phyloP scores from a whole-genome alignment of 441 rosid species.

The Erodium chrysanthum region DNA sequence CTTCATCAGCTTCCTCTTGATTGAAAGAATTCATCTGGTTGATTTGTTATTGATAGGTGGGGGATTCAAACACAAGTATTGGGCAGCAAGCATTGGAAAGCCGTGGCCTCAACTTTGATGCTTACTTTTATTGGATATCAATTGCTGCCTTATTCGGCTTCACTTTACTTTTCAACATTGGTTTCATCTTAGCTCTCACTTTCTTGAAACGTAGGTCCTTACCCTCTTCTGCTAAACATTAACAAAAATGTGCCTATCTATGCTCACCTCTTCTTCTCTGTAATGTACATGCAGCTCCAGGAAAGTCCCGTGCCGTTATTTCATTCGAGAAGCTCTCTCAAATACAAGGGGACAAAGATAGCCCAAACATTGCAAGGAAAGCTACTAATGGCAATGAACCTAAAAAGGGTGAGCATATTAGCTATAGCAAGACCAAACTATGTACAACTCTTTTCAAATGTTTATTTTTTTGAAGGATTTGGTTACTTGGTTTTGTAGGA shows the following conservation, averaged over 20 bases:
- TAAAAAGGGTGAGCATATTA: conserved; percentile 16
- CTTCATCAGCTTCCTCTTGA: neutral
- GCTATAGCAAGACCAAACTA: no score
- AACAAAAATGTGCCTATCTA: no score
- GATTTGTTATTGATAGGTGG: conserved; percentile 17
- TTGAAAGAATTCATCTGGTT: neutral
- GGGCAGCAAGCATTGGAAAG: conserved; percentile 38
- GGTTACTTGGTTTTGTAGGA: conserved; percentile 27
- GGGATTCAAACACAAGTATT: conserved; percentile 26
- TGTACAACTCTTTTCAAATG: no score
- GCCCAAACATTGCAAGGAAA: conserved; percentile 9
- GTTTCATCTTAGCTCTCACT: conserved; percentile 47
- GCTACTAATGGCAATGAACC: conserved; percentile 3
- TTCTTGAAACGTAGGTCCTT: conserved; percentile 38
- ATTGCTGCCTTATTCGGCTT: conserved; percentile 47
- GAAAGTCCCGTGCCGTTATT: conserved; percentile 36
- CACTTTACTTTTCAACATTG: conserved; percentile 37
- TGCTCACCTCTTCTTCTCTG: neutral
- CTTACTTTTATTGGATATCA: conserved; percentile 51
- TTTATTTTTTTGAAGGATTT: neutral
- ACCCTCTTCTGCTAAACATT: neutral
- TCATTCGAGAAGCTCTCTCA: conserved; percentile 32
- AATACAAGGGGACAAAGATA: conserved; percentile 19
- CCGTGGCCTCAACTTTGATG: conserved; percentile 46
- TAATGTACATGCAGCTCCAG: conserved; percentile 40